These are phyloP conservation scores for Leavenworthia alabamica DNA, from an alignment of 345 rosid species.

Conservation along the genomic window DNA sequence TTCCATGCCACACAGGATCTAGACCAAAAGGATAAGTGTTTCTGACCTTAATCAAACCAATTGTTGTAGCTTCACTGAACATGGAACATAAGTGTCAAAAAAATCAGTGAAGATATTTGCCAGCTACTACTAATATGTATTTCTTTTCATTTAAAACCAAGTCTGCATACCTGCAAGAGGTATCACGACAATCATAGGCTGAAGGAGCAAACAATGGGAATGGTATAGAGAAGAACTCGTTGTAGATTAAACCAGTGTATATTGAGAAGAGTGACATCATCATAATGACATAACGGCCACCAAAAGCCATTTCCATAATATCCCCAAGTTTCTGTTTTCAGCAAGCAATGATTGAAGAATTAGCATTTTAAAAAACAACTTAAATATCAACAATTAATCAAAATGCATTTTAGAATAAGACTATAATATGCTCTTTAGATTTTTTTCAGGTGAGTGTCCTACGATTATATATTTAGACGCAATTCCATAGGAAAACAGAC, in stretches of 20 bases:
- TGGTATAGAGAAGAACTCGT: slow-evolving; percentile 96
- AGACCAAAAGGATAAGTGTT: slow-evolving; percentile 90
- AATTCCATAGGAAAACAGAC: slow-evolving; percentile 24
- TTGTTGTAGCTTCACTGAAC: slow-evolving; percentile 73
- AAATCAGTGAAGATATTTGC: neutral
- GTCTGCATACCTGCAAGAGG: slow-evolving; percentile 79
- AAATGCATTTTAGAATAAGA: neutral
- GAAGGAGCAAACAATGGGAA: slow-evolving; percentile 74
- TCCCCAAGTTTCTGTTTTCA: slow-evolving; percentile 81
- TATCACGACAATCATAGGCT: slow-evolving; percentile 93
- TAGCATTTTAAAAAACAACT: no score
- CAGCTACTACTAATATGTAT: no score
- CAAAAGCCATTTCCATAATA: slow-evolving; percentile 93
- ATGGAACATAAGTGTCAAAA: no score
- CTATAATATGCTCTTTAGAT: neutral
- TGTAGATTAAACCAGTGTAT: slow-evolving; percentile 88
- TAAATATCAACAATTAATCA: no score
- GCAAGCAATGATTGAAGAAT: slow-evolving; percentile 3
- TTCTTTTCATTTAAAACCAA: no score
- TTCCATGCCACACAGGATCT: slow-evolving; percentile 94
- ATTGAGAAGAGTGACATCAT: slow-evolving; percentile 95
- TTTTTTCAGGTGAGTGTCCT: no score
- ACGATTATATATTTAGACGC: neutral
- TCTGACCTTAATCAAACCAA: slow-evolving; percentile 69
- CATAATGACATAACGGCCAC: slow-evolving; percentile 91